Base-by-base conservation (phyloP, 495 filamentous ascomycete genomes). In the Podospora comata region DNA sequence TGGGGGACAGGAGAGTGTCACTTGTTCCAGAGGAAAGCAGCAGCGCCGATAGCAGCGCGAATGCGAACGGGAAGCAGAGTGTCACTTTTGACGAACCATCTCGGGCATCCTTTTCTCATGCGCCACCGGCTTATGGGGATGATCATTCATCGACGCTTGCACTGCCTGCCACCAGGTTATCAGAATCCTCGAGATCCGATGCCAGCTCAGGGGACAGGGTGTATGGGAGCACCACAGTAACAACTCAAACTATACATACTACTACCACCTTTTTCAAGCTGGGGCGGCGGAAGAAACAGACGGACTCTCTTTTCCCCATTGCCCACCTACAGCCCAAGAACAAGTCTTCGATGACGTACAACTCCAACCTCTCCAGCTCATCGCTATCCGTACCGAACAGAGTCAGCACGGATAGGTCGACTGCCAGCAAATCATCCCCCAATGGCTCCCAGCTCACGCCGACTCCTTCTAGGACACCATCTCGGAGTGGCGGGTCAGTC, bases 141-240 rank as follows among this genome's bases (percentile, higher is more conserved):
- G 91, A 93, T 64, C 85, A 85, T 4, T 83, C 83, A 76, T 85
- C 90, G 57, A 79, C 88, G 53, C 73, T 96, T 60, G 85, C 90
- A 4, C 83, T 91, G 16, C 88, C 89, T 2, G 83, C 90, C 58
- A 85, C 87, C 63, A 84, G 95, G 55, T 83, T 92, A 27, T 97
- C 95, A 4, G 95, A 97, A 68, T 97, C 95, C 0, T 97, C 93
- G 26, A 88, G 92, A 64, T 97, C 94, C 20, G 93, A 97, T 75
- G 89, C 87, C 30, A 96, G 93, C 77, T 88, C 89, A 13, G 88
- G 85, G n/a, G 93, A 96, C 39, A 90, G 88, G 56, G 82, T 86
- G 5, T 88, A 84, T 72, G 84, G 85, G 57, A 87, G 85, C 53
- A 88, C 86, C 4, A 87, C 86, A 7, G 90, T 86, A 27, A 87